Evolutionary conservation across 2,329 filamentous ascomycete genomes (phyloP), one percentile per base, ranked within the genome.

Genomic region (Chaetomium globosum): DNA sequence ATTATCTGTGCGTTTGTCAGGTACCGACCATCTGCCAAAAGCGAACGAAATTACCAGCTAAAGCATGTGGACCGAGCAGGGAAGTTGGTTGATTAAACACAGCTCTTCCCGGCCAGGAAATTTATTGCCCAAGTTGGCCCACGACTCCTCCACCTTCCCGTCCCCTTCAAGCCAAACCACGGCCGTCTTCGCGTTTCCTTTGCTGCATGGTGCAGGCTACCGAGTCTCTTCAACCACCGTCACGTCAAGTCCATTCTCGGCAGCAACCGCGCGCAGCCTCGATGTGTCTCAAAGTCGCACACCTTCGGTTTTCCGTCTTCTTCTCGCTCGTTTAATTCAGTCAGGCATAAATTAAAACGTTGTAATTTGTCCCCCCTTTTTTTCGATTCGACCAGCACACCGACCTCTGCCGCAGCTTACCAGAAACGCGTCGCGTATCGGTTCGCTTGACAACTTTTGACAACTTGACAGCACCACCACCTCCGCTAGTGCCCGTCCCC

Each of bases 311-410:
- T 68, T 61, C 61, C 60, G 54, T 61, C 63, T 68, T 70, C 64
- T 66, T 67, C 66, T 71, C 71, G 58, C 70, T 73, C 71, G 57
- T 73, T 72, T 72, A 67, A 71, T 67, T 55, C 52, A 64, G 51
- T 39, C 39, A 64, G 21, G 53, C 58, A 43, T 61, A 58, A 39
- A 65, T 36, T 68, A 70, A 31, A 54, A 65, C 39, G 56, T 69
- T 69, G 64, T 65, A 66, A 67, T 61, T 63, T 64, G n/a, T 30
- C 33, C 61, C 61, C 53, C 62, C 53, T 57, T 53, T 64, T 64
- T 51, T 52, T 69, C 63, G 59, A 63, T 67, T 67, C 63, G 56
- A 60, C 59, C 56, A 61, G 30, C 59, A 63, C 58, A 55, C 59
- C 65, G 55, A 56, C 60, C 30, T 49, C 59, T 23, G 54, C 53